These are phyloP conservation scores for Fusarium humuli DNA, from an alignment of 2,329 filamentous ascomycete species.

Conservation along the genomic window DNA sequence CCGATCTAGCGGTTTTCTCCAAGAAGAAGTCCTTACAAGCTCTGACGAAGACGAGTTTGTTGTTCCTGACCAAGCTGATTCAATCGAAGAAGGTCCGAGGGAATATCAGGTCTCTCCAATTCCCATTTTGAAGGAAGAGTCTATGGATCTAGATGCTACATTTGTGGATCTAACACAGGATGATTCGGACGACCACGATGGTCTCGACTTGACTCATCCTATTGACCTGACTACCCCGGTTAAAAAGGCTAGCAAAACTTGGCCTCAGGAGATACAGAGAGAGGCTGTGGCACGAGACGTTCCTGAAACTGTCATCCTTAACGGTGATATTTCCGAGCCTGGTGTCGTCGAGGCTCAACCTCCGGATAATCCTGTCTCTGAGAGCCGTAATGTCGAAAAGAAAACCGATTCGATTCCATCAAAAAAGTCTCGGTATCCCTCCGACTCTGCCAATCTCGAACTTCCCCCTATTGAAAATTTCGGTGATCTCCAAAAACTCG, in stretches of 20 bases:
- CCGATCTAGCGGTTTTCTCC: slow-evolving; percentile 35
- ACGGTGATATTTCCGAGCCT: neutral
- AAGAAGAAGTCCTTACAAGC: slow-evolving; percentile 65
- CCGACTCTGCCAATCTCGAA: neutral
- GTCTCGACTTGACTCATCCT: slow-evolving; percentile 3
- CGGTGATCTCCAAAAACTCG: slow-evolving; percentile 43
- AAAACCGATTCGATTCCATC: neutral
- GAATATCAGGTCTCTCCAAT: neutral
- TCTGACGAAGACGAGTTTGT: slow-evolving; percentile 65
- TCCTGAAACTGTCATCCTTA: neutral
- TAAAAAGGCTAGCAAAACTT: slow-evolving; percentile 12
- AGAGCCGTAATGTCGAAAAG: neutral
- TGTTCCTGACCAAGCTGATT: slow-evolving; percentile 48
- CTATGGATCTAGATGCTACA: slow-evolving; percentile 18
- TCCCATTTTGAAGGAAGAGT: slow-evolving; percentile 38
- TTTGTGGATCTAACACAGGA: slow-evolving; percentile 50
- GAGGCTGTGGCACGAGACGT: neutral
- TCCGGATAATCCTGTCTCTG: neutral
- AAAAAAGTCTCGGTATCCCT: neutral
- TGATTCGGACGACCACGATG: slow-evolving; percentile 30
- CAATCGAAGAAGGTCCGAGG: neutral
- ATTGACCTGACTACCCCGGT: slow-evolving; percentile 46
- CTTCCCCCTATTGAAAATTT: slow-evolving; percentile 41
- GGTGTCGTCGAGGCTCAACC: neutral
- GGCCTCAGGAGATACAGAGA: neutral